These are phyloP conservation scores for Anthoceros angustus DNA, from an alignment of 225 moss, liverwort and hornwort species.

Conservation along the genomic window DNA sequence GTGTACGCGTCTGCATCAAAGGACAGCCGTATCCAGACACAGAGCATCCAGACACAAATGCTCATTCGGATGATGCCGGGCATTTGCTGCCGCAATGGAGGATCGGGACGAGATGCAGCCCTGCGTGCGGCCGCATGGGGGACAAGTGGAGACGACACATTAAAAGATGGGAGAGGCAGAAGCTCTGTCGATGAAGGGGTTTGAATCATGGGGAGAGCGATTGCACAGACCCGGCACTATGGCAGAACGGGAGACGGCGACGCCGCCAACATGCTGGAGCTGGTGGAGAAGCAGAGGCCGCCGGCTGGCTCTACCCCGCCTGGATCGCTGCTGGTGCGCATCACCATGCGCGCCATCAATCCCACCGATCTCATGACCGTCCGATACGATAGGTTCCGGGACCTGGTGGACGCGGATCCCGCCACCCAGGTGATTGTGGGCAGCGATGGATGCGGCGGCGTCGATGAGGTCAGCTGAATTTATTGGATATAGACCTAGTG, in stretches of 20 bases:
- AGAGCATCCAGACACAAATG: no score
- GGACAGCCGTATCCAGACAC: no score
- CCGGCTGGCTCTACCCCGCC: background rate
- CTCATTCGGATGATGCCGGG: no score
- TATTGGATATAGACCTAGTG: background rate
- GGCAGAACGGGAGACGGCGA: background rate
- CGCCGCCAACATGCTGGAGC: background rate
- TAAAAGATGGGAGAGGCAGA: no score
- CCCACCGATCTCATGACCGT: background rate
- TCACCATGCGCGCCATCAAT: background rate
- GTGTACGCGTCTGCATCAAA: no score
- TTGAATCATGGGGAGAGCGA: background rate
- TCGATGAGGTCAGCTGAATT: background rate
- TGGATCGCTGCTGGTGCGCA: background rate
- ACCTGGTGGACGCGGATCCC: background rate
- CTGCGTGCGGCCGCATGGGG: no score
- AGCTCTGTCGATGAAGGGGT: no score
- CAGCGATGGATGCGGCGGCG: background rate
- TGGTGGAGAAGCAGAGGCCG: background rate
- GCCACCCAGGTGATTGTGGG: background rate
- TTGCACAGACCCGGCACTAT: background rate
- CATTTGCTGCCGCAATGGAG: no score
- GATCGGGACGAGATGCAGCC: no score
- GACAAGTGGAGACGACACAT: no score
- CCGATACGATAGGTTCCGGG: background rate